A percentile compares a stretch with the other conserved stretches of the same genome.
Conservation (phyloP, 2,329 filamentous ascomycete species). For the Ilyonectria robusta region DNA sequence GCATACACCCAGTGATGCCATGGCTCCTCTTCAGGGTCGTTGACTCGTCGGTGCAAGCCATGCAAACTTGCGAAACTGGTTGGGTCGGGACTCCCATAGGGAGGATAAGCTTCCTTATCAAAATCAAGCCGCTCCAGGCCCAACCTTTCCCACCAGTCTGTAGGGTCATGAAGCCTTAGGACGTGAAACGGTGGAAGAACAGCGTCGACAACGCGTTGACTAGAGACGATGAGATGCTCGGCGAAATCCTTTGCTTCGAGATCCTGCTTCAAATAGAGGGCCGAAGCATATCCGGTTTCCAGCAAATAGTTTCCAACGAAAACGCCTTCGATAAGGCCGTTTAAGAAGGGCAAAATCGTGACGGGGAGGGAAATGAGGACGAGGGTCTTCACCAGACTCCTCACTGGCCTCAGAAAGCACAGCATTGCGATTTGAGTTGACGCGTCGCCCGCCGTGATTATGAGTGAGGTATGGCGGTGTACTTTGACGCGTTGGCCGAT, state of each 20-base stretch:
- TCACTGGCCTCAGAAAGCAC: conserved; percentile 8
- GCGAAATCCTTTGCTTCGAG: neutral
- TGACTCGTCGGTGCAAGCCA: neutral
- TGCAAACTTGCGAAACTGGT: conserved; percentile 1
- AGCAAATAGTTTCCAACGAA: conserved; percentile 1
- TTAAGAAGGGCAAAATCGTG: conserved; percentile 20
- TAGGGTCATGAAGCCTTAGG: conserved; percentile 11
- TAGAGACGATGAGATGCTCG: neutral
- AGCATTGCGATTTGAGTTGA: neutral
- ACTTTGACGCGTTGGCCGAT: neutral
- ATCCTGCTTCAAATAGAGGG: neutral
- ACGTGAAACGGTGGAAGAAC: conserved; percentile 19
- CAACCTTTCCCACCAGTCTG: conserved; percentile 23
- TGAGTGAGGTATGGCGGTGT: neutral
- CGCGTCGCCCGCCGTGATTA: no score
- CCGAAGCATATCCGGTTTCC: neutral
- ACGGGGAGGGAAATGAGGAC: conserved; percentile 20
- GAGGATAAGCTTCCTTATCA: neutral
- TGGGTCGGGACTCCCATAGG: neutral
- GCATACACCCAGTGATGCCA: conserved; percentile 24
- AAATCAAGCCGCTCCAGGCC: conserved; percentile 17
- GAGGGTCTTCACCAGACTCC: conserved; percentile 10
- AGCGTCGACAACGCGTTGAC: neutral
- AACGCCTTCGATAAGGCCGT: conserved; percentile 23
- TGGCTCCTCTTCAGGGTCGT: neutral